Conservation (phyloP, 768 basidiomycete species). For the Suillus subaureus region DNA sequence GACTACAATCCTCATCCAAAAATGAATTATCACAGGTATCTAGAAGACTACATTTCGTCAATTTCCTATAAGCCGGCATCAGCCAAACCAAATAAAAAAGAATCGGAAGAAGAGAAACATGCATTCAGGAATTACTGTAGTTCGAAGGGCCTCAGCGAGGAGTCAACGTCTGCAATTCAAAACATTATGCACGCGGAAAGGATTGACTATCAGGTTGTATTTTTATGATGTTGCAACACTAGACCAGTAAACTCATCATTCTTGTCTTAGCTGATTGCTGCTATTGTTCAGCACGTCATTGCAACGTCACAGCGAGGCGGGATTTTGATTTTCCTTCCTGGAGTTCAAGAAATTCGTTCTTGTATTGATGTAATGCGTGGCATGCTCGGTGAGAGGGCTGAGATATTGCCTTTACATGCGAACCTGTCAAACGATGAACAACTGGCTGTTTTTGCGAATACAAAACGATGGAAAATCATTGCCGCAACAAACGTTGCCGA, state of each 20-base stretch:
- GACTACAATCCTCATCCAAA: neutral
- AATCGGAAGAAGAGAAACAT: conserved; percentile 39
- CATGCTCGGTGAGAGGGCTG: conserved; percentile 36
- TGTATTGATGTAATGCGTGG: conserved; percentile 64
- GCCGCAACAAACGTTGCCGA: conserved; percentile 92
- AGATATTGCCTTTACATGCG: conserved; percentile 83
- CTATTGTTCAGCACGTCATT: conserved; percentile 65
- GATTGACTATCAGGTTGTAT: conserved; percentile 70
- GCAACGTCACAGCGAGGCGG: conserved; percentile 54
- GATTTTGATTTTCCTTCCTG: conserved; percentile 88
- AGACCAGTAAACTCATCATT: neutral
- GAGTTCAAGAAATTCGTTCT: conserved; percentile 84
- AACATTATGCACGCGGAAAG: conserved; percentile 59
- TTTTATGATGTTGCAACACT: neutral
- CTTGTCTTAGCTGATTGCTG: conserved; percentile 57
- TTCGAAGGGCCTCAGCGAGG: conserved; percentile 55
- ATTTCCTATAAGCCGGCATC: conserved; percentile 57
- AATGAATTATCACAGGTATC: conserved; percentile 53
- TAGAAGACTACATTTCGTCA: conserved; percentile 74
- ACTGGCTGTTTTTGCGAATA: conserved; percentile 67
- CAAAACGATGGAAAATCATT: conserved; percentile 77
- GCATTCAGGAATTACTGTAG: conserved; percentile 51
- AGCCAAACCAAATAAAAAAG: conserved; percentile 33
- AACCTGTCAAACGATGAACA: conserved; percentile 88
- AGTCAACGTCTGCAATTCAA: conserved; percentile 55